Conservation (phyloP, 345 rosid species). For the Crucihimalaya himalaica region DNA sequence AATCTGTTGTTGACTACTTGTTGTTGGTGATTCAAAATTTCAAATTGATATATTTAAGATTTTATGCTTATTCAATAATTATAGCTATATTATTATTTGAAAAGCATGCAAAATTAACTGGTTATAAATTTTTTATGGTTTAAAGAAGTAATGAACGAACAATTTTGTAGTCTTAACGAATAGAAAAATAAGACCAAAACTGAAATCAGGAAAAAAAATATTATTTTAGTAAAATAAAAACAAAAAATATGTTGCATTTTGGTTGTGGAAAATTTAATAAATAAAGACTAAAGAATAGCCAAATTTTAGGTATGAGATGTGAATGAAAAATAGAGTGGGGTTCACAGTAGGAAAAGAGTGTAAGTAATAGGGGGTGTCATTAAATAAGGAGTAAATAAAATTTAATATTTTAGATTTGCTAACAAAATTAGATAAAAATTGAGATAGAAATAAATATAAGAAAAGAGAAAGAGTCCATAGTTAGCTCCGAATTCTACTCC, state of each 20-base stretch:
- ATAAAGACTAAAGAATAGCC: no score
- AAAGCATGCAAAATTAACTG: not conserved
- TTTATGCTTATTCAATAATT: no score
- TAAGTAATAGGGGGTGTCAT: conserved; percentile 6
- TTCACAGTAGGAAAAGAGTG: conserved; percentile 6
- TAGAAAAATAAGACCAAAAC: not conserved
- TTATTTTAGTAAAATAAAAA: no score
- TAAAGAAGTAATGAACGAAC: not conserved
- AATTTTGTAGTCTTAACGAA: not conserved
- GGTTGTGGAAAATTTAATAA: no score
- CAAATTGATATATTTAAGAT: no score
- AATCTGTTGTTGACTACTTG: conserved; percentile 13
- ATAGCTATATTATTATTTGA: no score
- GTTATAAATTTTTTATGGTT: not conserved
- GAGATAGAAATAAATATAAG: not conserved
- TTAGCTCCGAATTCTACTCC: conserved; percentile 31
- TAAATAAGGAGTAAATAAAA: conserved; percentile 1
- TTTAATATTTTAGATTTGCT: not conserved
- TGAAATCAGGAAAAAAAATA: not conserved
- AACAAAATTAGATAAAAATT: not conserved
- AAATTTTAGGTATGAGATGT: not conserved
- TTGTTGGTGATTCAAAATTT: not conserved
- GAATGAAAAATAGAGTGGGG: conserved; percentile 24
- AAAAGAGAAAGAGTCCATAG: not conserved
- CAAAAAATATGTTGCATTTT: no score